Conservation (phyloP, 495 filamentous ascomycete genomes). For the Cercophora samala region DNA sequence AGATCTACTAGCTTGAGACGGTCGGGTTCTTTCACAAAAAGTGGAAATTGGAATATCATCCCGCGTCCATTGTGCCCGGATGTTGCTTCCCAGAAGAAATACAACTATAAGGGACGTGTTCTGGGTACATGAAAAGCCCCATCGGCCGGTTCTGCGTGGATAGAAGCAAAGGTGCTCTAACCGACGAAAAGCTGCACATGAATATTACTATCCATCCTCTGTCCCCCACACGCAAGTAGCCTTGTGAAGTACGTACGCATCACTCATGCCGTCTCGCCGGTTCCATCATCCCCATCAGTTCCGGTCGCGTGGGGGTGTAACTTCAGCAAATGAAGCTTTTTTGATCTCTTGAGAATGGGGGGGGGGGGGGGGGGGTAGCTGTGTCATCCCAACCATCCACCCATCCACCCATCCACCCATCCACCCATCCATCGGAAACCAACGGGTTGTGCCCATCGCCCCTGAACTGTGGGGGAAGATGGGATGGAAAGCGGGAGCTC, state of each 20-base stretch:
- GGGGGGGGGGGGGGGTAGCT: too few relatives aligned
- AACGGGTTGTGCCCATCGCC: not conserved
- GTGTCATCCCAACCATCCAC: too few relatives aligned
- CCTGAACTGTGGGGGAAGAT: not conserved
- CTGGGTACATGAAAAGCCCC: not conserved
- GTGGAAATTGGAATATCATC: too few relatives aligned
- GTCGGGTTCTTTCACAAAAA: too few relatives aligned
- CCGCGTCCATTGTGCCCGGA: not conserved
- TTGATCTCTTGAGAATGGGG: not conserved
- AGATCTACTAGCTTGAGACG: too few relatives aligned
- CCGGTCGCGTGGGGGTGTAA: not conserved
- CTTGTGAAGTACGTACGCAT: too few relatives aligned
- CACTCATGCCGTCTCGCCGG: too few relatives aligned
- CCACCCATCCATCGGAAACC: not conserved
- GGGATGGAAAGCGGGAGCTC: not conserved
- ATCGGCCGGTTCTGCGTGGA: not conserved
- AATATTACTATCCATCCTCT: too few relatives aligned
- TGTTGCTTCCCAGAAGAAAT: not conserved
- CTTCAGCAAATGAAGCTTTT: not conserved
- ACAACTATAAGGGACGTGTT: not conserved
- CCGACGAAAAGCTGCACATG: too few relatives aligned
- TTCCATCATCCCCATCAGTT: not conserved
- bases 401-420: too few relatives aligned
- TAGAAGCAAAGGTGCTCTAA: not conserved
- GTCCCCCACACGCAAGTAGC: too few relatives aligned